These are phyloP conservation scores for Hypomyces perniciosus DNA, from an alignment of 2,329 filamentous ascomycete genomes.

Conservation along the genomic window DNA sequence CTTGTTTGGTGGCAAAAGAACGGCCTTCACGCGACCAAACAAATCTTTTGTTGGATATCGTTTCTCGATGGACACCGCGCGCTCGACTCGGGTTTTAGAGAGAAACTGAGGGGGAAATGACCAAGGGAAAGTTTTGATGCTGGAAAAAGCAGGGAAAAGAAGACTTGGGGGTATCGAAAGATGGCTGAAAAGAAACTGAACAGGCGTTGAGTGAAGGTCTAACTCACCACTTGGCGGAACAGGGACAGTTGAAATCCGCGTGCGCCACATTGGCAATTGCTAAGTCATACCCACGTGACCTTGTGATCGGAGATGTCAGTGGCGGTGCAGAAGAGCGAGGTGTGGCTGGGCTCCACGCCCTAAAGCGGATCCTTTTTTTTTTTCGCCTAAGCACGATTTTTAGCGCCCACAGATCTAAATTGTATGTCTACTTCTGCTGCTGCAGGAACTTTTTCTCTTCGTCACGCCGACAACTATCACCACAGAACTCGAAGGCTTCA, in stretches of 20 bases:
- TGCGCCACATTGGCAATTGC: slow-evolving; percentile 1
- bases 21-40: background rate
- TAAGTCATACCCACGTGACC: background rate
- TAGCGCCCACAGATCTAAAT: slow-evolving; percentile 32
- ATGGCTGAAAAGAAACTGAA: background rate
- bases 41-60: background rate
- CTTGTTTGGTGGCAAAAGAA: background rate
- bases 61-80: background rate
- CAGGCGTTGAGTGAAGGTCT: slow-evolving; percentile 1
- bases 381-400: slow-evolving; percentile 23
- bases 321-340: slow-evolving; percentile 3
- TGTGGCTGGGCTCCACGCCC: slow-evolving; percentile 16
- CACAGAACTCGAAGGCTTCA: slow-evolving; percentile 88
- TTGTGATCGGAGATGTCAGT: background rate
- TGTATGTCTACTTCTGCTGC: slow-evolving; percentile 18
- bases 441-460: slow-evolving; percentile 24
- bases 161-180: background rate
- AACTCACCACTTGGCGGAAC: background rate
- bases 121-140: background rate
- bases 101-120: background rate
- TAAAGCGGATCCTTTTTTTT: slow-evolving; percentile 16
- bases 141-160: background rate
- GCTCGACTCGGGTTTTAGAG: background rate
- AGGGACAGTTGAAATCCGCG: background rate
- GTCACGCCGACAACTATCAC: slow-evolving; percentile 15